Evolutionary conservation across 2,329 filamentous ascomycete species (phyloP), one percentile per base, ranked within the genome.

Genomic region (Drechmeria coniospora): DNA sequence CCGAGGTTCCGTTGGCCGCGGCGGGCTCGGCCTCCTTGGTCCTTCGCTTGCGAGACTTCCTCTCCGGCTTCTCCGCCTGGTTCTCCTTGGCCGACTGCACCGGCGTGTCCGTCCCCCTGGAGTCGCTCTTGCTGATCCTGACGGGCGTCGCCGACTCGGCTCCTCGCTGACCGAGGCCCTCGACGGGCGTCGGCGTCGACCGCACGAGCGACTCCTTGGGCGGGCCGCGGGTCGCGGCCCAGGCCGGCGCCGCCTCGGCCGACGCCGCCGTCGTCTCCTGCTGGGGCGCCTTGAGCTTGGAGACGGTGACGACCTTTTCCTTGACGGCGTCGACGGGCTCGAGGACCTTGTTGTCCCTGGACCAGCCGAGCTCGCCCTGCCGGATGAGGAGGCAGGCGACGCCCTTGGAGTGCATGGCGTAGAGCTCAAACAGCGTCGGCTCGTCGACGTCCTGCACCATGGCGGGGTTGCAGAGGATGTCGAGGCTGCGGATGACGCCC

Each of bases 321-420:
- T 76, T 64, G 24, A 82, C 64, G 3, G 82, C 86, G 50, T 92
- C 75, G 21, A 90, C 70, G 0, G 79, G 67, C 29, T 76, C 61
- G 21, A 93, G 61, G 29, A 92, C 80, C 60, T 92, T 92, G 54
- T 84, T 87, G 36, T 94, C 82, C 41, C 74, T 71, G 41, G 77
- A 79, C 86, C 86, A 95, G 17, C 92, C 90, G 26, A 98, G 63
- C 53, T 95, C 87, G 28, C 76, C 72, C 48, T 87, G 82, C 50
- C 79, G 87, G 49, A 98, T 74, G 37, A 74, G 75, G 29, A 95
- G 51, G 43, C 81, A 87, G 12, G 86, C 86, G n/a, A 95, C 84
- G 35, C 90, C 90, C 57, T 84, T 92, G 8, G 90, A 94, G 53
- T 98, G 87, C 78, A 94, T 92, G 18, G 83, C 79, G 49, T 98